Evolutionary conservation across 371 early-diverging fungal species (phyloP), one percentile per base, ranked within the genome.

Genomic region (Lichtheimia corymbifera): DNA sequence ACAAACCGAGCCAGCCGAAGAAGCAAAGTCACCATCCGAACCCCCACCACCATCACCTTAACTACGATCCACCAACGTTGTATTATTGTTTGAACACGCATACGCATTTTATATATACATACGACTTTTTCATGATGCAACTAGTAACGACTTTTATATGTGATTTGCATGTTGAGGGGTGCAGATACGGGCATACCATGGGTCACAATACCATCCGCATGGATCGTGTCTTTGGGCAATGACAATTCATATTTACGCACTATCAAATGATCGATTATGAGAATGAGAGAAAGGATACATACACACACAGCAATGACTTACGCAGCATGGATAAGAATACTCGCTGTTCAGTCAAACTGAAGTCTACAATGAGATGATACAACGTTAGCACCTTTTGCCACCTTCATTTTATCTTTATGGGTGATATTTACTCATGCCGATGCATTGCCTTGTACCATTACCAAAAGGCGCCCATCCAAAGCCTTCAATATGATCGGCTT

Each of bases 311-410:
- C 22, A 7, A 44, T 24, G n/a, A 71, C 71, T 73, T 63, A 76
- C 73, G 55, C 4, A 86, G 52, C 77, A 83, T 74, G 5, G 79
- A 59, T n/a, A 84, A 65, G 2, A 83, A 25, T 7, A 84, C 66
- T n/a, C 82, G 73, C 66, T 84, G 85, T 30, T 83, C 82, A 9
- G 77, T 62, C 55, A 86, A 64, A 3, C 83, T 77, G 56, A 88
- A 86, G 45, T 84, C 35, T 35, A 28, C 28, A 4, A 22, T 22
- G 22, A 2, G 9, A 35, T 35, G 35, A 11, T 9, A 9, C 11
- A 35, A 35, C 5, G 35, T 35, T 9, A 35, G 35, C 35, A 35
- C 35, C 35, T 35, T 6, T 35, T 9, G 35, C 2, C 22, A 22
- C 22, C 2, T 22, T 22, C 4, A 28, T 28, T 4, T 28, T 4